Evolutionary conservation across 495 filamentous ascomycete species (phyloP), one percentile per base, ranked within the genome.

Genomic region (Filosporella fistucella): DNA sequence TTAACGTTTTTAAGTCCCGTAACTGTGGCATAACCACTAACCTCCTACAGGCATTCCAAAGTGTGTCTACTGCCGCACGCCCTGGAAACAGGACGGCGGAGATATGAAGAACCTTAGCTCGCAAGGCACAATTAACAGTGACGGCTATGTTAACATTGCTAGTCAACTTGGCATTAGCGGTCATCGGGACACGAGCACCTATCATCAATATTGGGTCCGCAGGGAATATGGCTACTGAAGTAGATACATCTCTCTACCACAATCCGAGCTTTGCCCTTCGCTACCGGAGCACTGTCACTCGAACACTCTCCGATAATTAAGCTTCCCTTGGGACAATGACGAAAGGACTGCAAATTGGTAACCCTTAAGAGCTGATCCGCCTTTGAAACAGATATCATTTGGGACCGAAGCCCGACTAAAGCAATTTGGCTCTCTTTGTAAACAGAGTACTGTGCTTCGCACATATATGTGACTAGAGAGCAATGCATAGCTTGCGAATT

Each of bases 61-160:
- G 25, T 86, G 83, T 49, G 76, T 82, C 8, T 60, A 55, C 29
- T 60, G 57, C 47, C 54, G 57, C n/a, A 55, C 51, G 11, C 39
- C 44, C 0, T 60, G 57, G 57, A 55, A 57, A 39, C 48, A 35
- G 4, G 54, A 60, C 23, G 54, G 51, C 14, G 53, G 56, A 3
- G 47, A 17, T 10, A n/a, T 56, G 12, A 60, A 54, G 42, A 47
- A 18, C 17, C 56, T 60, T 26, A 44, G 12, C 11, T 54, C 53
- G 36, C 21, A 23, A 11, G 53, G 57, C 5, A 52, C 43, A 26
- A 21, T 63, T 23, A 68, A 63, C 44, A 56, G 48, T 25, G 77
- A 79, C 13, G 80, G 80, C 16, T 84, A 84, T 56, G 55, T 80
- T 35, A 84, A 84, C 54, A 71, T 84, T 34, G 80, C 68, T 6